Base-by-base conservation (phyloP, 1,139 yeast species). In the Neolecta irregularis region DNA sequence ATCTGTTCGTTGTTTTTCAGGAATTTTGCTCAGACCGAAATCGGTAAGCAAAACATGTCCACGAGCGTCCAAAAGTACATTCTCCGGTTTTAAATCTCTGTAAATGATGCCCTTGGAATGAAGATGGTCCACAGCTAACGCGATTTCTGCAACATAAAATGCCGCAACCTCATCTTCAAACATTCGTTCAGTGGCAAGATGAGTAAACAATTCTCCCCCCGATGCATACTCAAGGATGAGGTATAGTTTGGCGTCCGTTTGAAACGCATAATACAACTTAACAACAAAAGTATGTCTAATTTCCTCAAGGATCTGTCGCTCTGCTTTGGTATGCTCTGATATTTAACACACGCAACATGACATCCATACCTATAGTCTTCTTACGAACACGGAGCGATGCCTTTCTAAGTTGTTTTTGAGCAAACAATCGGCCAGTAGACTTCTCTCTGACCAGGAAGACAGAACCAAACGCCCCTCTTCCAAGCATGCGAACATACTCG, bases 121-220 rank as follows among this genome's bases (percentile, higher is more conserved):
- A 65, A 88, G 77, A 54, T 81, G 79, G 52, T 88, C 79, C 52
- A 88, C 64, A 1, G 93, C 98, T 38, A 88, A 60, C 45, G 85
- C 64, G 2, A 91, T 95, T 55, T 88, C 98, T 34, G 95, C 92
- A 2, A 98, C 96, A 56, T 88, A 91, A 53, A 83, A 88, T 2
- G 91, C 67, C 0, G 93, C 79, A 33, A 74, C 71, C 34, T 71
- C 71, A 52, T 85, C 96, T 32, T 77, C 71, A 38, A 88, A 64
- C 50, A 85, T 83, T 49, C 91, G 67, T 39, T 80, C 79, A 52
- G 81, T 81, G 56, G 88, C 98, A 49, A 88, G 91, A 55, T 88
- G 99, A 93, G 95, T 83, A 98, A 88, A 88, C 52, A 88, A 68
- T 61, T 88, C 99, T 54, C 99, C 99, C 40, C 98, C 99, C 8